Conservation (phyloP, 2,329 filamentous ascomycete genomes). For the Aspergillus thermomutatus region DNA sequence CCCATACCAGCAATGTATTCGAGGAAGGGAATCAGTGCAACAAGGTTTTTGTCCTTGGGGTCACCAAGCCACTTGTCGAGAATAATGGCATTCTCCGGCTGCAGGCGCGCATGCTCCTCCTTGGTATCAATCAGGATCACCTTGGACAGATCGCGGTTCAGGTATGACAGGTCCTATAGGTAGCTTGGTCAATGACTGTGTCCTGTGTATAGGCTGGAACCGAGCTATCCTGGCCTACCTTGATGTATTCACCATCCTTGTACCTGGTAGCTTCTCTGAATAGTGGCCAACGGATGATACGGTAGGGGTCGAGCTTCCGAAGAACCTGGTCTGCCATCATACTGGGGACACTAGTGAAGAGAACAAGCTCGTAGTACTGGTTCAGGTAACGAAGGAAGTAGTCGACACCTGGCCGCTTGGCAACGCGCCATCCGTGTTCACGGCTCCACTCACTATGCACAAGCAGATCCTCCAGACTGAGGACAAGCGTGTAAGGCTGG, state of each 20-base stretch:
- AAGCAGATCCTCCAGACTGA: constrained; percentile 89
- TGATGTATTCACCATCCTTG: constrained; percentile 92
- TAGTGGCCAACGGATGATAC: constrained; percentile 90
- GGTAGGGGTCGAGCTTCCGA: constrained; percentile 91
- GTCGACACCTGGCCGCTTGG: constrained; percentile 91
- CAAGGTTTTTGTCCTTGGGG: constrained; percentile 76
- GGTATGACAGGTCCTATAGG: constrained; percentile 83
- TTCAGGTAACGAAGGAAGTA: constrained; percentile 96
- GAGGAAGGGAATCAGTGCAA: constrained; percentile 89
- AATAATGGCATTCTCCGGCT: constrained; percentile 95
- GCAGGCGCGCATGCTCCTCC: constrained; percentile 72
- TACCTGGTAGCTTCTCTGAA: constrained; percentile 97
- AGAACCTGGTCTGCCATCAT: constrained; percentile 82
- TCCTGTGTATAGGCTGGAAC: background rate
- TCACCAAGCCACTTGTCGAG: constrained; percentile 88
- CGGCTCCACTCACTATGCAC: constrained; percentile 93
- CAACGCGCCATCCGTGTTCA: constrained; percentile 91
- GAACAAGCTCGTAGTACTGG: constrained; percentile 96
- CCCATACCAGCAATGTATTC: constrained; percentile 97
- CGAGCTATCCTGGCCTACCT: constrained; percentile 55
- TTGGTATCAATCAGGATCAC: constrained; percentile 93
- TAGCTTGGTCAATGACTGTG: constrained; percentile 10
- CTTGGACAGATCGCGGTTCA: constrained; percentile 94
- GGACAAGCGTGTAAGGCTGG: constrained; percentile 85
- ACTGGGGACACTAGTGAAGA: constrained; percentile 87